phyloP scores from a whole-genome alignment of 23 red algal species.

The Porphyridium purpureum region DNA sequence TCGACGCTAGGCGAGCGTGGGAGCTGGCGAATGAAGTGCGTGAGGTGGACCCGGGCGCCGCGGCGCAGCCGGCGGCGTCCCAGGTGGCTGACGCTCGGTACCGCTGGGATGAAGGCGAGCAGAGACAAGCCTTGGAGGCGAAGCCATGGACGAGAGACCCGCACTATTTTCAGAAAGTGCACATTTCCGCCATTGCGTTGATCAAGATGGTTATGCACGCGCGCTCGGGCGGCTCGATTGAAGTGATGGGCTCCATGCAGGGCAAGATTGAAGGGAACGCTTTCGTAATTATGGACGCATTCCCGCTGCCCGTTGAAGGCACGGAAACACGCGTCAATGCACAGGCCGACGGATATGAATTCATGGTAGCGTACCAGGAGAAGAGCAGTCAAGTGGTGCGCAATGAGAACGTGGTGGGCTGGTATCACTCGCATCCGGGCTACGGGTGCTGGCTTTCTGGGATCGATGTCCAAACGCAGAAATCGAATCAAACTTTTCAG shows the following conservation, averaged over 20 bases:
- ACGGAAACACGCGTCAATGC: constrained; percentile 74
- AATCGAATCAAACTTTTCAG: constrained; percentile 35
- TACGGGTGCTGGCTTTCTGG: constrained; percentile 99
- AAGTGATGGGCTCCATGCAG: constrained; percentile 85
- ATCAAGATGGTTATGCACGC: constrained; percentile 92
- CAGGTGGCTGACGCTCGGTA: constrained; percentile 58
- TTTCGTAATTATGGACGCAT: constrained; percentile 82
- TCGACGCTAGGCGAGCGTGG: too few relatives aligned
- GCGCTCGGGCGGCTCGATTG: constrained; percentile 40
- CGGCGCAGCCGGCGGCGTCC: too few relatives aligned
- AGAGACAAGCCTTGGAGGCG: constrained; percentile 15
- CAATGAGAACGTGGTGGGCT: constrained; percentile 60
- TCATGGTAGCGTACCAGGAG: constrained; percentile 43
- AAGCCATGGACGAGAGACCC: constrained; percentile 81
- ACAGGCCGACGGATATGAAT: constrained; percentile 36
- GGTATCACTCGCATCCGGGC: constrained; percentile 95
- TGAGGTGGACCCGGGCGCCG: too few relatives aligned
- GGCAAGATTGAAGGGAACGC: constrained; percentile 42
- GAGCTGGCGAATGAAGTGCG: too few relatives aligned
- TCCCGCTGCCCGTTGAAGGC: constrained; percentile 65
- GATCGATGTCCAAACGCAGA: constrained; percentile 76
- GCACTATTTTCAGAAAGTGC: constrained; percentile 72
- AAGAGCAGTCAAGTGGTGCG: constrained; percentile 30
- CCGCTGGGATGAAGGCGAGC: constrained; percentile 61
- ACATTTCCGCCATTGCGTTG: constrained; percentile 73